phyloP scores from a whole-genome alignment of 768 basidiomycete species.

The Galerina sulciceps region DNA sequence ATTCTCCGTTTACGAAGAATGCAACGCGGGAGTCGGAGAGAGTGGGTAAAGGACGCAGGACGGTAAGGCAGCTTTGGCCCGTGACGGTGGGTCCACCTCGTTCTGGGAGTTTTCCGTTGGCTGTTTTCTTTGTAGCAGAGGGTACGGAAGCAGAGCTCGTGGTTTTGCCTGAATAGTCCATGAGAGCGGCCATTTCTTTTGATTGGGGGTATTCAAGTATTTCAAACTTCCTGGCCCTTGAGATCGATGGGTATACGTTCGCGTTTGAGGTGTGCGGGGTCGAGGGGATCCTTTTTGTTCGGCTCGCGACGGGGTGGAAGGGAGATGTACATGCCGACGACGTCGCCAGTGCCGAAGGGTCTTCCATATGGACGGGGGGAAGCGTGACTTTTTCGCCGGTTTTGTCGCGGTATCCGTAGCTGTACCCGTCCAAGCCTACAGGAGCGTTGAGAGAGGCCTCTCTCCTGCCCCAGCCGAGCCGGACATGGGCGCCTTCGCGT shows the following conservation, averaged over 20 bases:
- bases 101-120: constrained; percentile 73
- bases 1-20: constrained; percentile 93
- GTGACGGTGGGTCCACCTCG: constrained; percentile 43
- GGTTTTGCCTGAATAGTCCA: constrained; percentile 74
- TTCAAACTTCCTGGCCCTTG: constrained; percentile 98
- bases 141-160: constrained; percentile 59
- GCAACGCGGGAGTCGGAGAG: constrained; percentile 75
- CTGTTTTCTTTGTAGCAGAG: constrained; percentile 66
- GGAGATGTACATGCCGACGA: constrained; percentile 92
- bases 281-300: constrained; percentile 64
- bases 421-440: constrained; percentile 91
- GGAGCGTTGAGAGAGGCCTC: constrained; percentile 95
- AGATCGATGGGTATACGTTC: constrained; percentile 94
- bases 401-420: constrained; percentile 90
- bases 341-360: constrained; percentile 80
- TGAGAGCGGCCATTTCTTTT: constrained; percentile 91
- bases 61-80: constrained; percentile 39
- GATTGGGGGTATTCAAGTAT: constrained; percentile 84
- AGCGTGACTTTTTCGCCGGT: constrained; percentile 90
- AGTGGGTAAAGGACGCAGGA: constrained; percentile 68
- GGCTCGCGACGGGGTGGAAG: constrained; percentile 73
- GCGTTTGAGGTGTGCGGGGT: constrained; percentile 84
- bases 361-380: constrained; percentile 82
- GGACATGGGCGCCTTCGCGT: constrained; percentile 78
- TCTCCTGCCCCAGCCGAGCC: constrained; percentile 90